Conservation (phyloP, 176 grass and related monocot species). For the Tuctoria greenei region DNA sequence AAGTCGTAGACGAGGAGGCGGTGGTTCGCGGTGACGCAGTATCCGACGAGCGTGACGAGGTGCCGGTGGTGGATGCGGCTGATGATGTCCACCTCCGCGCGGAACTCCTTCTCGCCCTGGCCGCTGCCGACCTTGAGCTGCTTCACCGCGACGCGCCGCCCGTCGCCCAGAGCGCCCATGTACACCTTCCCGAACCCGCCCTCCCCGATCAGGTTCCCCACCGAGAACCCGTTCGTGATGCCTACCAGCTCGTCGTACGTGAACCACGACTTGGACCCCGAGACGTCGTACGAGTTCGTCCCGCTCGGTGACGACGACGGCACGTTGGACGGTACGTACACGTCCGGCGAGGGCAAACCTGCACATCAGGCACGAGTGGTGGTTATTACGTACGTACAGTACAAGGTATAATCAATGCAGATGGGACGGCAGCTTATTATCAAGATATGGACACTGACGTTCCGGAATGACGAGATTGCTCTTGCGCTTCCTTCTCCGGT, state of each 20-base stretch:
- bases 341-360: conserved; percentile 17
- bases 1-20: conserved; percentile 86
- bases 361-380: not conserved
- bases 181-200: conserved; percentile 75
- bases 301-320: conserved; percentile 25
- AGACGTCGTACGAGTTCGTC: conserved; percentile 39
- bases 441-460: conserved; percentile 20
- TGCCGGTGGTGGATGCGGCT: conserved; percentile 87
- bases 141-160: conserved; percentile 80
- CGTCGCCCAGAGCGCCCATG: conserved; percentile 49
- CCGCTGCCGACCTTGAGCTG: conserved; percentile 65
- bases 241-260: conserved; percentile 56
- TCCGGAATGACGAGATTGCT: conserved; percentile 18
- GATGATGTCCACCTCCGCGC: conserved; percentile 83
- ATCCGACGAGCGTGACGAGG: conserved; percentile 74
- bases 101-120: conserved; percentile 72
- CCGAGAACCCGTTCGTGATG: conserved; percentile 54
- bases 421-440: not conserved
- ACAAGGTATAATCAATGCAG: not conserved
- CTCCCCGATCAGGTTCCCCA: conserved; percentile 53
- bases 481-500: conserved; percentile 26
- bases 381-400: not conserved
- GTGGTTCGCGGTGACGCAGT: conserved; percentile 61
- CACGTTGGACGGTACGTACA: conserved; percentile 19
- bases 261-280: conserved; percentile 54